These are phyloP conservation scores for Fusarium sp. DNA, from an alignment of 2,329 filamentous ascomycete genomes.

Conservation along the genomic window DNA sequence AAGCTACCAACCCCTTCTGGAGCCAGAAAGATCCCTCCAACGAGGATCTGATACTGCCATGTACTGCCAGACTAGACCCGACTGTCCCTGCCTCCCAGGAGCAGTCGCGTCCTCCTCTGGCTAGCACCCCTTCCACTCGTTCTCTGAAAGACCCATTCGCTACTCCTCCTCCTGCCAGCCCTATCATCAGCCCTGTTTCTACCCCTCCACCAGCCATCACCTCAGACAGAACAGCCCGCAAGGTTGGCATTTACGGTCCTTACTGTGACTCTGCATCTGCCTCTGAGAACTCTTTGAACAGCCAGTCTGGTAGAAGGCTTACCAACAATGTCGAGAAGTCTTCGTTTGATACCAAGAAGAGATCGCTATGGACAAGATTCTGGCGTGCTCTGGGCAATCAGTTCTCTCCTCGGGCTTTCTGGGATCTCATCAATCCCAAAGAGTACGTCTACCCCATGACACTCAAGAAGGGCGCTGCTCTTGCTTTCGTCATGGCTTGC, in stretches of 20 bases:
- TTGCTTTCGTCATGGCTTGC: not conserved
- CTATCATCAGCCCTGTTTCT: not conserved
- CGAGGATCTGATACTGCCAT: not conserved
- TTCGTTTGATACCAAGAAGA: not conserved
- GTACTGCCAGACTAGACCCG: not conserved
- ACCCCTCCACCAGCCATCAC: not conserved
- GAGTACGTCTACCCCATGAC: conserved; percentile 15
- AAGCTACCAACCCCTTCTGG: not conserved
- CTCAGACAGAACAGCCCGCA: not conserved
- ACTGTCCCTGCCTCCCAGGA: not conserved
- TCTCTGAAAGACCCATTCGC: not conserved
- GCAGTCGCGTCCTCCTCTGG: not conserved
- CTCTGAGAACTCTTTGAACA: not conserved
- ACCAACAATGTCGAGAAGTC: not conserved
- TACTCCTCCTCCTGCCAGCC: not conserved
- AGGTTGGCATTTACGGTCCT: conserved; percentile 6
- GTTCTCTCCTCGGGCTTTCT: conserved; percentile 6
- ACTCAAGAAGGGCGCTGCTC: not conserved
- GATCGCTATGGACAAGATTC: not conserved
- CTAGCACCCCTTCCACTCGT: not conserved
- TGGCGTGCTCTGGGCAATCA: not conserved
- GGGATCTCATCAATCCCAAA: not conserved
- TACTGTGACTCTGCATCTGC: not conserved
- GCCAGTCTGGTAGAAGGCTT: not conserved
- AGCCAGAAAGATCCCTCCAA: not conserved